Evolutionary conservation across 2,329 filamentous ascomycete species (phyloP).

Genomic region (Trichoderma pleuroti): DNA sequence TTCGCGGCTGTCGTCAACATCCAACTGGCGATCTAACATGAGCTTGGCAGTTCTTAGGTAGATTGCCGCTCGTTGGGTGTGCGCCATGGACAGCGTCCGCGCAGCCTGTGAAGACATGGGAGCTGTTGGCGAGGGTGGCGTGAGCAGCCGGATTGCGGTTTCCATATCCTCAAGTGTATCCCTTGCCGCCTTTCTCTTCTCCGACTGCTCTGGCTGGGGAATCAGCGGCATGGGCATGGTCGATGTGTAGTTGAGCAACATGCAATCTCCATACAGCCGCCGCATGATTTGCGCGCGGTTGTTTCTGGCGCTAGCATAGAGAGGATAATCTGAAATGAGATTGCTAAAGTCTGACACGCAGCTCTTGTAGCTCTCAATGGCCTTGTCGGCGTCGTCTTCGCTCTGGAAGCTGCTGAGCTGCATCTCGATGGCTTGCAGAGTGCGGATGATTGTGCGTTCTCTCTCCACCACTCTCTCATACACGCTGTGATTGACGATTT

Average conservation of each 20-base stretch:
- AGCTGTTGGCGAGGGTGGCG: conserved; percentile 47
- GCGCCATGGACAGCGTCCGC: conserved; percentile 64
- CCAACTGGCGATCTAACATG: conserved; percentile 34
- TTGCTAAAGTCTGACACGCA: conserved; percentile 49
- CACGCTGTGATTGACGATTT: conserved; percentile 47
- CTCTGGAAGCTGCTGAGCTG: conserved; percentile 45
- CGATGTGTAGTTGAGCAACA: conserved; percentile 44
- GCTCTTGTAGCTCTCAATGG: conserved; percentile 44
- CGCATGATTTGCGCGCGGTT: conserved; percentile 69
- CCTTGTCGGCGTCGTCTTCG: conserved; percentile 34
- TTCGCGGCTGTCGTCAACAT: conserved; percentile 38
- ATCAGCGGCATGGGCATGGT: conserved; percentile 42
- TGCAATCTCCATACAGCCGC: conserved; percentile 58
- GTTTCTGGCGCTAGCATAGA: conserved; percentile 69
- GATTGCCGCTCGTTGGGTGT: conserved; percentile 67
- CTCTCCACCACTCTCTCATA: conserved; percentile 50
- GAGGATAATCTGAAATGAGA: conserved; percentile 56
- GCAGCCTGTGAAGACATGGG: conserved; percentile 62
- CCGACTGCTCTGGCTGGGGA: conserved; percentile 33
- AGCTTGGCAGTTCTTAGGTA: conserved; percentile 59
- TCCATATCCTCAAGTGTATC: conserved; percentile 53
- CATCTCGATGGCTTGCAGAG: conserved; percentile 54
- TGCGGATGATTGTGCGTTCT: conserved; percentile 52
- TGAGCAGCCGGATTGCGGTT: conserved; percentile 55
- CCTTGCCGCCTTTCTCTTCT: conserved; percentile 39